Evolutionary conservation across 1,139 yeast genomes (phyloP).

Genomic region (Saccharomycopsis hybrid): DNA sequence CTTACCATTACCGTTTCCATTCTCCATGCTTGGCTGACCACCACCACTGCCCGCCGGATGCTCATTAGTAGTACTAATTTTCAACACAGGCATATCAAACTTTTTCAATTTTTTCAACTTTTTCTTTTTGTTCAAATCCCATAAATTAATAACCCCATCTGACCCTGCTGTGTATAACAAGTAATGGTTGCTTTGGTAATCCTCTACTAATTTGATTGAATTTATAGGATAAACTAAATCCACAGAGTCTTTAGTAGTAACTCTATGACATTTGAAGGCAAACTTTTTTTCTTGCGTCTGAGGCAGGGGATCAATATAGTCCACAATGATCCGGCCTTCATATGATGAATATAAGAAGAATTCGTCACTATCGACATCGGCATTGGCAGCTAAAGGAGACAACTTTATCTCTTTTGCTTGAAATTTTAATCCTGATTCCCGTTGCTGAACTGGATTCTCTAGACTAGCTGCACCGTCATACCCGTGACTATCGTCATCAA

Average conservation of each 20-base stretch:
- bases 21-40: too few relatives aligned
- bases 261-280: slow-evolving; percentile 82
- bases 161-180: slow-evolving; percentile 73
- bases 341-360: slow-evolving; percentile 79
- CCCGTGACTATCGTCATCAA: too few relatives aligned
- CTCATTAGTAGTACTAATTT: slow-evolving; percentile 35
- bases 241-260: slow-evolving; percentile 33
- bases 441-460: slow-evolving; percentile 38
- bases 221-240: slow-evolving; percentile 78
- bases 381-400: background rate
- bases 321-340: slow-evolving; percentile 84
- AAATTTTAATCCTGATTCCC: slow-evolving; percentile 69
- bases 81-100: slow-evolving; percentile 43
- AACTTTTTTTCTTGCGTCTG: slow-evolving; percentile 46
- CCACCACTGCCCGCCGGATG: too few relatives aligned
- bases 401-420: slow-evolving; percentile 56
- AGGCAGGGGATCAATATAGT: slow-evolving; percentile 52
- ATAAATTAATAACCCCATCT: slow-evolving; percentile 66
- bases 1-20: slow-evolving; percentile 25
- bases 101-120: slow-evolving; percentile 54
- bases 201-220: slow-evolving; percentile 47
- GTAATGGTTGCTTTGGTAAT: slow-evolving; percentile 31
- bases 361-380: slow-evolving; percentile 22
- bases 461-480: too few relatives aligned
- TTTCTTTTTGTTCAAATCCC: slow-evolving; percentile 66